Conservation (phyloP, 2,329 filamentous ascomycete species). For the Pleurostoma richardsiae region DNA sequence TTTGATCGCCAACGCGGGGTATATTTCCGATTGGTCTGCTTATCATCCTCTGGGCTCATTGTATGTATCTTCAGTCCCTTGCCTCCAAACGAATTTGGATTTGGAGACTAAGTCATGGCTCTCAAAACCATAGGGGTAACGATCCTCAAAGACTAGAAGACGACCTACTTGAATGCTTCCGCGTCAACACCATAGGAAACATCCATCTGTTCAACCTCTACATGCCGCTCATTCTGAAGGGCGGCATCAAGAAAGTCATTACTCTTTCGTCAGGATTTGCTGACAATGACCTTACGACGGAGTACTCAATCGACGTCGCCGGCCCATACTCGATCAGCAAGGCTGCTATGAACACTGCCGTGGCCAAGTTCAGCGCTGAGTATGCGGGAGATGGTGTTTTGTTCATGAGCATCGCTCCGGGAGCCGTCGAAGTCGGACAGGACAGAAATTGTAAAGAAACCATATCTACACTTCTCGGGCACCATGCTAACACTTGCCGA, state of each 20-base stretch:
- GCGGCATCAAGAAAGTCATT: constrained; percentile 49
- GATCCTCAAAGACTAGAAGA: constrained; percentile 21
- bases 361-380: constrained; percentile 47
- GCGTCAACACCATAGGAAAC: constrained; percentile 45
- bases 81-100: too few species aligned
- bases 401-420: constrained; percentile 46
- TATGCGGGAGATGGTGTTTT: constrained; percentile 45
- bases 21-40: constrained; percentile 20
- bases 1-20: constrained; percentile 45
- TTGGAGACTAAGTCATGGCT: too few species aligned
- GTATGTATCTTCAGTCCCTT: constrained; percentile 20
- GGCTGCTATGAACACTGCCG: constrained; percentile 44
- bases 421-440: constrained; percentile 39
- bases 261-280: constrained; percentile 41
- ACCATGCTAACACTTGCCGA: background rate
- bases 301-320: constrained; percentile 24
- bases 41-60: constrained; percentile 26
- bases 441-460: constrained; percentile 15
- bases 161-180: constrained; percentile 24
- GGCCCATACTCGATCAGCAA: constrained; percentile 42
- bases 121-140: background rate
- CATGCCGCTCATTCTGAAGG: constrained; percentile 44
- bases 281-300: constrained; percentile 36
- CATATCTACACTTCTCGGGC: background rate
- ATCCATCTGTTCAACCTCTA: constrained; percentile 49